Conservation (phyloP, 2,329 filamentous ascomycete genomes). For the Polytolypa hystricis region DNA sequence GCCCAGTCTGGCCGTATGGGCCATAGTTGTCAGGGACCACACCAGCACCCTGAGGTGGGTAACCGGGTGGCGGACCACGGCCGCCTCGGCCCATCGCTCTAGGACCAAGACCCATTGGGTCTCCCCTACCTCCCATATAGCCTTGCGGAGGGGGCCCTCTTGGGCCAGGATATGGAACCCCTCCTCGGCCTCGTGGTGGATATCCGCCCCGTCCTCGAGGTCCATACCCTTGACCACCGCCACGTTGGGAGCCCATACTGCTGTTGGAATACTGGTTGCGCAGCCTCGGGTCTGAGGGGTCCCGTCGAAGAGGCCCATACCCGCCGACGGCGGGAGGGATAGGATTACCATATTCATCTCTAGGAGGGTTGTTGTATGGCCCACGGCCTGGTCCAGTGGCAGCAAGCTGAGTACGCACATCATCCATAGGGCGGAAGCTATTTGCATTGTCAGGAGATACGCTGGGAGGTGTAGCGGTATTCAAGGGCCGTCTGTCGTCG, state of each 20-base stretch:
- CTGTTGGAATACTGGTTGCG: constrained; percentile 38
- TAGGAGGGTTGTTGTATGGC: constrained; percentile 22
- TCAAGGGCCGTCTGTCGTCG: constrained; percentile 32
- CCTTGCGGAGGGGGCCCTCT: constrained; percentile 28
- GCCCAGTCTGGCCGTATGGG: constrained; percentile 23
- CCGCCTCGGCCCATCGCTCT: constrained; percentile 36
- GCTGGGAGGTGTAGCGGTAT: constrained; percentile 21
- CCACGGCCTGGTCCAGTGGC: constrained; percentile 20
- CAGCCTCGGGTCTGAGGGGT: constrained; percentile 33
- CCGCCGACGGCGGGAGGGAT: constrained; percentile 24
- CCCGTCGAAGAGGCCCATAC: constrained; percentile 25
- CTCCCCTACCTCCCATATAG: constrained; percentile 27
- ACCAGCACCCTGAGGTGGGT: constrained; percentile 40
- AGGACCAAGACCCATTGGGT: constrained; percentile 29
- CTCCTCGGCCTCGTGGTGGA: constrained; percentile 34
- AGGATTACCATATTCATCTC: constrained; percentile 31
- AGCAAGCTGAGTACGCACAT: constrained; percentile 20
- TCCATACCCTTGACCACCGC: constrained; percentile 34
- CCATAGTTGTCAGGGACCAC: constrained; percentile 19
- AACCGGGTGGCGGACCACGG: constrained; percentile 39
- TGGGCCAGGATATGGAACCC: constrained; percentile 26
- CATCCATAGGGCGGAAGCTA: constrained; percentile 7
- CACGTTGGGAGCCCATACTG: constrained; percentile 33
- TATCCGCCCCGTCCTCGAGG: constrained; percentile 48
- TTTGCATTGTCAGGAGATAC: constrained; percentile 13